Base-by-base conservation (phyloP, 345 rosid genomes). In the Abelmoschus esculentus region DNA sequence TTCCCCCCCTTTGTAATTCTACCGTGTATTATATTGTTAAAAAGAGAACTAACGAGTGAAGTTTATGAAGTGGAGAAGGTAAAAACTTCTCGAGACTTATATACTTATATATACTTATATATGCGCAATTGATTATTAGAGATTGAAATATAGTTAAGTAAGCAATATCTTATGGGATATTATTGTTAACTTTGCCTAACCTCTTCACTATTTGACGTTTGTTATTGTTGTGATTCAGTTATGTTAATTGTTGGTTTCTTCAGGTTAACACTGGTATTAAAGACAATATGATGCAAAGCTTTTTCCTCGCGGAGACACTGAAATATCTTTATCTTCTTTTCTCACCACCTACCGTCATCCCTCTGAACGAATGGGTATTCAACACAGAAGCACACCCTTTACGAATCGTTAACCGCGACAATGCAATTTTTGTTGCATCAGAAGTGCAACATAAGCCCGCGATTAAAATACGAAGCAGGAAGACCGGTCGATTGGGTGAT, bases 221-320 rank as follows among this genome's bases (percentile, higher is more conserved):
- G 1, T 22, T 22, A 0, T 0, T 34, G 53, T 49, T 49, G 53
- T 14, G 53, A 49, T 49, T 49, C n/a, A 22, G 26, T 22, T 22
- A 22, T 22, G 26, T 49, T 31, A 53, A n/a, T 53, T 32, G 15
- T 44, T 15, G 18, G 4, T 19, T 70, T 61, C 22, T 73, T 38
- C 91, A 96, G 98, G 98, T 92, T 9, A 90, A 86, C 59, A 79
- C 85, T 1, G 98, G 98, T 22, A 83, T 78, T 32, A 92, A 85
- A 79, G 99, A 96, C 84, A 83, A 96, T 78, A 87, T 78, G 93
- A 96, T 96, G 98, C 99, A 92, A 73, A 96, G 95, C 85, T 96
- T 96, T 84, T 92, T 96, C 70, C 90, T 96, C 3, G 99, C 98
- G 0, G 97, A 96, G 92, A 92, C 97, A 4, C 87, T 92, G 1